Evolutionary conservation across 176 grass and related monocot genomes (phyloP), one percentile per base, ranked within the genome.

Genomic region (Zea luxurians): DNA sequence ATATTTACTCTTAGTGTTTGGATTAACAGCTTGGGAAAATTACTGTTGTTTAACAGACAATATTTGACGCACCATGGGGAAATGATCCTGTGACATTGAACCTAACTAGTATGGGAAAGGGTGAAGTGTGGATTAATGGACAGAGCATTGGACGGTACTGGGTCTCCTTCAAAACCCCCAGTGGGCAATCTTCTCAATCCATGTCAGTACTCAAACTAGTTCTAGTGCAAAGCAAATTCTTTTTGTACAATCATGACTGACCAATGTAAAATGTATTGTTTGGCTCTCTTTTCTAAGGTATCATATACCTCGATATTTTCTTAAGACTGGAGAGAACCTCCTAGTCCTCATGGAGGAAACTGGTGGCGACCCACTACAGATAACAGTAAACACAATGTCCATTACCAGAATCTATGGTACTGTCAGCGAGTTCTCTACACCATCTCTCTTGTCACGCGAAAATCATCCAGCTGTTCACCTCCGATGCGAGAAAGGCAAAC

Each of bases 111-210:
- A 95, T 99, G 96, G 81, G 96, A 6, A 99, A 99, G 71, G 92
- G 96, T 37, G 87, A 88, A 58, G 87, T 85, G 47, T 95, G 96
- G 92, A 76, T 99, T 67, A 99, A 99, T 0, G 91, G 96, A 18
- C 80, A 99, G 49, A 89, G 92, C 80, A 90, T 99, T 0, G 96
- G 96, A 4, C 89, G 92, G 5, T 95, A 94, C 36, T 99, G 96
- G 92, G 83, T 89, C n/a, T 80, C 92, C 65, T 89, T 90, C 60
- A 68, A 78, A 44, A 80, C 88, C 83, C 88, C 96, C 11, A 86
- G 85, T 17, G 88, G 91, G 38, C 57, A 93, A 48, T 78, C 91
- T 75, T 86, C 91, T 10, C 91, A 93, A 76, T 88, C 85, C 35
- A 59, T 93, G 91, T 90, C 62, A 85, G 84, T 49, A 65, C 58